Evolutionary conservation across 148 eudicot species (phyloP).

Genomic region (Silene latifolia): DNA sequence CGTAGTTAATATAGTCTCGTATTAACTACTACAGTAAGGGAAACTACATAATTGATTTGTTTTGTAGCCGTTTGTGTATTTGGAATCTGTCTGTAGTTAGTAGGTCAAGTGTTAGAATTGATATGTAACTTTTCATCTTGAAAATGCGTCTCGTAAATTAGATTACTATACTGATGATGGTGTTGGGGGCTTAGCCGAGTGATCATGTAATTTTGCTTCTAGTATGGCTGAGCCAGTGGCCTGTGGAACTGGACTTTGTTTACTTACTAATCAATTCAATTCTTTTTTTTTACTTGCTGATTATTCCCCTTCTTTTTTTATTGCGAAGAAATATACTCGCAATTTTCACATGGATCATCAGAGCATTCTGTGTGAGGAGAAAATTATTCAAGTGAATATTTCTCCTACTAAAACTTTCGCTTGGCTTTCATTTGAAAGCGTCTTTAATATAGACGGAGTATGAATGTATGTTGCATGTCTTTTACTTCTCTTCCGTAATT

Average conservation of each 20-base stretch:
- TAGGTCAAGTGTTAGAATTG: slow-evolving; percentile 3
- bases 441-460: too few relatives aligned
- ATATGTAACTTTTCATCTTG: not conserved
- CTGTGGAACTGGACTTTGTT: not conserved
- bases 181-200: not conserved
- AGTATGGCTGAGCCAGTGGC: not conserved
- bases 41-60: slow-evolving; percentile 4
- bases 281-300: not conserved
- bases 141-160: slow-evolving; percentile 11
- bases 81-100: not conserved
- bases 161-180: not conserved
- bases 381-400: too few relatives aligned
- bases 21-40: slow-evolving; percentile 12
- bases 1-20: slow-evolving; percentile 10
- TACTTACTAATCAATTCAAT: not conserved
- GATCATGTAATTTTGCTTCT: not conserved
- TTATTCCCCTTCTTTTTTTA: too few relatives aligned
- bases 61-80: slow-evolving; percentile 20
- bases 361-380: too few relatives aligned
- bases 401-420: too few relatives aligned
- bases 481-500: too few relatives aligned
- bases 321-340: too few relatives aligned
- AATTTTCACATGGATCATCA: too few relatives aligned
- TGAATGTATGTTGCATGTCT: too few relatives aligned
- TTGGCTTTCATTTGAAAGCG: too few relatives aligned